phyloP scores from a whole-genome alignment of 805 yeast genomes.

The Clavispora vitiphila region DNA sequence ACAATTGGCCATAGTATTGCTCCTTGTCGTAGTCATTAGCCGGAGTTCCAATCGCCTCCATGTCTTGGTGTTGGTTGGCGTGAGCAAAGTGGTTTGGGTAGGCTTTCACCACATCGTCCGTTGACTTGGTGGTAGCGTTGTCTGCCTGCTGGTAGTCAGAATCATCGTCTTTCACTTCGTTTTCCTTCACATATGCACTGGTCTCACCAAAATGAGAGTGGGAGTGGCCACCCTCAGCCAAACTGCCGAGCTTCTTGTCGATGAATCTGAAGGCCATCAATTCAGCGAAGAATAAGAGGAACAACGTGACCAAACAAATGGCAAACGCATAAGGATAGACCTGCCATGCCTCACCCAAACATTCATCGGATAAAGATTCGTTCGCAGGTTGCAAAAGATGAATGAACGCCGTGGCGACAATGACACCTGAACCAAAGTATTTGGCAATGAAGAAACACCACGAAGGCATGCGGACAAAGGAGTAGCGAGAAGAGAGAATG shows the following conservation, averaged over 20 bases:
- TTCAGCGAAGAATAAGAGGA: slow-evolving; percentile 50
- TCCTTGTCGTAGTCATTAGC: slow-evolving; percentile 33
- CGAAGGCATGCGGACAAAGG: slow-evolving; percentile 53
- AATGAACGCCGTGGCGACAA: slow-evolving; percentile 75
- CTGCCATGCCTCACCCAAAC: slow-evolving; percentile 57
- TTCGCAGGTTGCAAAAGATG: slow-evolving; percentile 69
- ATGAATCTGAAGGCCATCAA: slow-evolving; percentile 44
- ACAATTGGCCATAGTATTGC: slow-evolving; percentile 50
- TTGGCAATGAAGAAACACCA: slow-evolving; percentile 65
- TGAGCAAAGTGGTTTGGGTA: slow-evolving; percentile 42
- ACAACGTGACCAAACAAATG: slow-evolving; percentile 45
- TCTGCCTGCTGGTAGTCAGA: slow-evolving; percentile 11
- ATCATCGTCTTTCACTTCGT: slow-evolving; percentile 12
- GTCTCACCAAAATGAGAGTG: slow-evolving; percentile 56
- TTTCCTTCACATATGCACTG: slow-evolving; percentile 25
- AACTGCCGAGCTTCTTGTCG: slow-evolving; percentile 27
- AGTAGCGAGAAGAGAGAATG: slow-evolving; percentile 52
- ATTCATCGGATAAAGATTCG: slow-evolving; percentile 49
- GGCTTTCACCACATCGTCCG: slow-evolving; percentile 15
- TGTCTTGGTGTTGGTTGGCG: slow-evolving; percentile 41
- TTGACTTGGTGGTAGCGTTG: slow-evolving; percentile 8
- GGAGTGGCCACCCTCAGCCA: slow-evolving; percentile 30
- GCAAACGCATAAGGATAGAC: slow-evolving; percentile 54
- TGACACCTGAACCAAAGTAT: slow-evolving; percentile 81
- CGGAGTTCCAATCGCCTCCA: slow-evolving; percentile 35